phyloP scores from a whole-genome alignment of 2,329 filamentous ascomycete species.

The Aspergillus ustus region DNA sequence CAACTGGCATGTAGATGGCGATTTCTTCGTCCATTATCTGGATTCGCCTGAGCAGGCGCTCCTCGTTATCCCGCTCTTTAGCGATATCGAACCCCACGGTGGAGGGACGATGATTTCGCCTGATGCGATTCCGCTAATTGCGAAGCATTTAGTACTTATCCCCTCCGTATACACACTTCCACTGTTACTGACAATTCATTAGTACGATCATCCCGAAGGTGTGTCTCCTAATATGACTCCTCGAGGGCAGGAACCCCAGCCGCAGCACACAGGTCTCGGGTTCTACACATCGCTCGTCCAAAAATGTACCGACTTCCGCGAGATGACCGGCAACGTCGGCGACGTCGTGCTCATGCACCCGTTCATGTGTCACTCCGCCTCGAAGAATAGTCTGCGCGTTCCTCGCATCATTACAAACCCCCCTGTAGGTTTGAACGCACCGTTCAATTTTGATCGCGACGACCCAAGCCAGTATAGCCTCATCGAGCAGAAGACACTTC shows the following conservation, averaged over 20 bases:
- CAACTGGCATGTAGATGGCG: slow-evolving; percentile 72
- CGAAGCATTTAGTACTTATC: slow-evolving; percentile 54
- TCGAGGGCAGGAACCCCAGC: slow-evolving; percentile 41
- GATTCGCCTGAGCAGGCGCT: slow-evolving; percentile 72
- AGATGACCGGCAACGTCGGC: slow-evolving; percentile 57
- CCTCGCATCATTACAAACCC: slow-evolving; percentile 61
- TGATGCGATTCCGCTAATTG: slow-evolving; percentile 61
- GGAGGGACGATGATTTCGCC: slow-evolving; percentile 70
- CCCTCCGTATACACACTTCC: background rate
- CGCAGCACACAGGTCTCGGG: background rate
- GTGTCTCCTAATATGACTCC: slow-evolving; percentile 66
- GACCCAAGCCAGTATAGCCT: slow-evolving; percentile 53
- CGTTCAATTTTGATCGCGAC: slow-evolving; percentile 55
- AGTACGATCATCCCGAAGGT: slow-evolving; percentile 65
- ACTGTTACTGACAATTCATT: background rate
- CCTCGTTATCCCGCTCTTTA: slow-evolving; percentile 70
- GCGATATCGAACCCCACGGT: slow-evolving; percentile 62
- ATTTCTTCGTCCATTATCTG: slow-evolving; percentile 74
- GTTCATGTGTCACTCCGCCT: slow-evolving; percentile 60
- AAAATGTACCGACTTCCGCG: slow-evolving; percentile 51
- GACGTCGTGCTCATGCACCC: slow-evolving; percentile 61
- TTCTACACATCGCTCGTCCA: slow-evolving; percentile 34
- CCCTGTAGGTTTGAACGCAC: slow-evolving; percentile 55
- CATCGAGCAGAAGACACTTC: slow-evolving; percentile 59
- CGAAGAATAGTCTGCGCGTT: slow-evolving; percentile 53